Evolutionary conservation across 345 rosid species (phyloP).

Genomic region (Abelmoschus esculentus): DNA sequence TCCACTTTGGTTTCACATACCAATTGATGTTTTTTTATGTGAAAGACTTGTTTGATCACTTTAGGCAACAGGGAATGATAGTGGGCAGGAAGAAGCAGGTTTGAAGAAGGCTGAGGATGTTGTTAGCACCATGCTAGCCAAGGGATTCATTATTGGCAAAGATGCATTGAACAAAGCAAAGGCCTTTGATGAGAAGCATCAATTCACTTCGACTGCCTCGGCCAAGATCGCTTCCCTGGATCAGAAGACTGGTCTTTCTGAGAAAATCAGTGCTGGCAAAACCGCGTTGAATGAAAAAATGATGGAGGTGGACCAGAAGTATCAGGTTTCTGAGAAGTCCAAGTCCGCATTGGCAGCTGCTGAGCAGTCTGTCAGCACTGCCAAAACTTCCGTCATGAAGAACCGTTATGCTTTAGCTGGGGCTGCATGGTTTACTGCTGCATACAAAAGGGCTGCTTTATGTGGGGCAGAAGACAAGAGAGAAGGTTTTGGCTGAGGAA

Average conservation of each 20-base stretch:
- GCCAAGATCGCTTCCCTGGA: conserved; percentile 76
- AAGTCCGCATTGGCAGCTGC: conserved; percentile 72
- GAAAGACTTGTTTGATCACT: not conserved
- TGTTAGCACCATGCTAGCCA: conserved; percentile 82
- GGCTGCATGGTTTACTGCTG: conserved; percentile 73
- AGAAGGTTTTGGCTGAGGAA: conserved; percentile 64
- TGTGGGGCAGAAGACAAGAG: conserved; percentile 76
- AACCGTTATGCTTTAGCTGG: conserved; percentile 73
- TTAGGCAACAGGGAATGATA: conserved; percentile 36
- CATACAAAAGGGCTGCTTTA: conserved; percentile 71
- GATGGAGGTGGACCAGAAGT: conserved; percentile 76
- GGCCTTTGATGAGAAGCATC: conserved; percentile 79
- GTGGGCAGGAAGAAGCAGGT: conserved; percentile 39
- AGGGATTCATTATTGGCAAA: conserved; percentile 79
- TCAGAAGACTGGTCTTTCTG: conserved; percentile 66
- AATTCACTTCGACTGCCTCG: conserved; percentile 68
- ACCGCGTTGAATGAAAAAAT: conserved; percentile 67
- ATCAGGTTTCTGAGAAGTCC: conserved; percentile 84
- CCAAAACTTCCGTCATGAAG: conserved; percentile 75
- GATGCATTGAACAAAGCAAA: conserved; percentile 73
- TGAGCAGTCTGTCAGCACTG: conserved; percentile 73
- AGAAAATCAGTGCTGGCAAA: conserved; percentile 68
- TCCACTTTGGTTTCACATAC: not conserved
- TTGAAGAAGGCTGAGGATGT: conserved; percentile 85
- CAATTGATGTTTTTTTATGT: not conserved